Conservation (phyloP, 352 stramenopile species). For the Elongisporangium prolatum region DNA sequence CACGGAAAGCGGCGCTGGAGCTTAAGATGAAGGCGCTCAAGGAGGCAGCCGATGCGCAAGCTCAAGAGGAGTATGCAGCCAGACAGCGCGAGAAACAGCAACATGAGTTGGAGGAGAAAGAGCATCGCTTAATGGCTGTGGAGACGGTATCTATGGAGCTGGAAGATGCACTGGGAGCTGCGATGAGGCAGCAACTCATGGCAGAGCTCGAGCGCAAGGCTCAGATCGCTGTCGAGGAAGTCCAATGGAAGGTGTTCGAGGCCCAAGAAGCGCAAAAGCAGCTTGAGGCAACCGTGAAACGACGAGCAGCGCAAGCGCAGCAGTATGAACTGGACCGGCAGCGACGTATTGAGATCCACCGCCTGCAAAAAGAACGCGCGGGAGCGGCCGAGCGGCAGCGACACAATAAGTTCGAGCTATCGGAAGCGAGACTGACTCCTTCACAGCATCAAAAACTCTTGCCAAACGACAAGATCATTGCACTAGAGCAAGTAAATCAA, state of each 20-base stretch:
- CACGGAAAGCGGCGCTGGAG: slow-evolving; percentile 34
- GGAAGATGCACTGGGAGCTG: slow-evolving; percentile 36
- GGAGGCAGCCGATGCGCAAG: slow-evolving; percentile 50
- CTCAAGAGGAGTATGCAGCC: slow-evolving; percentile 36
- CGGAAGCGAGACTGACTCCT: neutral
- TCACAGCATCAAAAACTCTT: neutral
- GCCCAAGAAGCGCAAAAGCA: slow-evolving; percentile 42
- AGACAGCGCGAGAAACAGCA: slow-evolving; percentile 33
- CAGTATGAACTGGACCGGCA: slow-evolving; percentile 66
- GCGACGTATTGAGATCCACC: slow-evolving; percentile 61
- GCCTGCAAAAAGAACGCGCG: slow-evolving; percentile 48
- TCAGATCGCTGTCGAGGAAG: slow-evolving; percentile 55
- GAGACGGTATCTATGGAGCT: slow-evolving; percentile 43
- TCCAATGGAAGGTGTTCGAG: slow-evolving; percentile 57
- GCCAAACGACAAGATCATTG: neutral
- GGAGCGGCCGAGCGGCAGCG: slow-evolving; percentile 17
- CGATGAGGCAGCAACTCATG: slow-evolving; percentile 29
- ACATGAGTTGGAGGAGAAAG: slow-evolving; percentile 27
- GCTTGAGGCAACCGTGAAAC: slow-evolving; percentile 32
- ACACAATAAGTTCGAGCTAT: slow-evolving; percentile 1
- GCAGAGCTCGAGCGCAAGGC: slow-evolving; percentile 30
- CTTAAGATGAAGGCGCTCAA: slow-evolving; percentile 59
- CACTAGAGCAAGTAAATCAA: neutral
- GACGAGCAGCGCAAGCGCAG: slow-evolving; percentile 45
- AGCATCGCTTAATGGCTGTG: slow-evolving; percentile 23